Base-by-base conservation (phyloP, 208 protist genomes). In the Wallacemonas sp. region DNA sequence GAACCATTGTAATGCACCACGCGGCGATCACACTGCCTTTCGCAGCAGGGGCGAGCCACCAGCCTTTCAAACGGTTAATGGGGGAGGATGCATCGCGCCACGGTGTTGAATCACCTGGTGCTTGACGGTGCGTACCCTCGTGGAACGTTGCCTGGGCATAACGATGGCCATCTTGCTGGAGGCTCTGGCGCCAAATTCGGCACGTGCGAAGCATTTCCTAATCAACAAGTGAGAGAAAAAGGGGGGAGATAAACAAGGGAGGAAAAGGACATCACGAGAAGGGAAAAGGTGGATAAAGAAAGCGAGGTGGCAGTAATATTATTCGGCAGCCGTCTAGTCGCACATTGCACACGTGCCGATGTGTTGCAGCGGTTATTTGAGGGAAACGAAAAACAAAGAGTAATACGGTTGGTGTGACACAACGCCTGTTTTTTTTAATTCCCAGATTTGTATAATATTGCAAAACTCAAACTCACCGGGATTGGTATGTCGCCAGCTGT, bases 61-160 rank as follows among this genome's bases (percentile, higher is more conserved):
- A 93, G 28, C 64, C 72, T 26, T 82, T 78, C 52, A 93, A 44
- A 22, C 87, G 54, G 46, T 91, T 87, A n/a, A 96, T 70, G 36
- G 90, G 90, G 20, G 90, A 91, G 16, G 82, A 86, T 41, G 77
- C 79, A 57, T 93, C 86, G 25, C 84, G 79, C 87, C 90, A 96
- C 25, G 90, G 90, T 14, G 87, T 93, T 12, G 87, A 91, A 68
- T 95, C 90, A 39, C 90, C 90, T 25, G 90, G 90, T 25, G 90
- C 87, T 57, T 89, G 84, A 10, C 90, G 76, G 42, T 93, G 90
- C 4, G 84, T 87, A 22, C 90, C 90, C 23, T 95, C 87, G 57
- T 95, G 90, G 81, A 95, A 95, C 8, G 90, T 93, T 1, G 87
- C 78, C 49, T 92, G 80, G 11, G 87, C 65, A 57, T 95, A 95